Conservation (phyloP, 2,329 filamentous ascomycete species). For the Penicillium sumatraense region DNA sequence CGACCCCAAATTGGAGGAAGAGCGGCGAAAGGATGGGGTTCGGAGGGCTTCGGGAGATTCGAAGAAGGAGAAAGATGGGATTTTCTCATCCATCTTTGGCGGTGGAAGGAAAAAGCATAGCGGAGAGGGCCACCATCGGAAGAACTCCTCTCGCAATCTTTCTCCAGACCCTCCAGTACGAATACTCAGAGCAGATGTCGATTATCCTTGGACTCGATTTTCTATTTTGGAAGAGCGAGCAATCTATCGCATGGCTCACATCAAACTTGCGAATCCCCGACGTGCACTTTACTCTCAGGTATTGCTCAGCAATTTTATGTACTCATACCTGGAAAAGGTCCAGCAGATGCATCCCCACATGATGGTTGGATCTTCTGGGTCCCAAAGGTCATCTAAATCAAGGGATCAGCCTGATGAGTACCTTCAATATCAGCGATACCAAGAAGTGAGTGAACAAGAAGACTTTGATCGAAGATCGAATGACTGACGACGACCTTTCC, state of each 20-base stretch:
- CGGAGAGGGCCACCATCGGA: slow-evolving; percentile 74
- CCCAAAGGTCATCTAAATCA: slow-evolving; percentile 62
- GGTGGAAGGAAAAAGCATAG: slow-evolving; percentile 86
- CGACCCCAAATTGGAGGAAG: slow-evolving; percentile 69
- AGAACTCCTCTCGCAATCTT: slow-evolving; percentile 71
- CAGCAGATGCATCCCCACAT: slow-evolving; percentile 98
- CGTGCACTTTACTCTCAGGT: slow-evolving; percentile 93
- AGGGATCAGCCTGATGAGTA: slow-evolving; percentile 49
- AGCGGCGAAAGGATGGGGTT: slow-evolving; percentile 76
- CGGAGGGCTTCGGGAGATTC: slow-evolving; percentile 68
- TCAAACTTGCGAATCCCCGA: slow-evolving; percentile 96
- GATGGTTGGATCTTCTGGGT: slow-evolving; percentile 78
- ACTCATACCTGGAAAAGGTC: slow-evolving; percentile 96
- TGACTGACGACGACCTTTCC: slow-evolving; percentile 8
- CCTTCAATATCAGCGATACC: slow-evolving; percentile 51
- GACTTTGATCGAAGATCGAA: not conserved
- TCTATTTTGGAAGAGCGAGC: slow-evolving; percentile 93
- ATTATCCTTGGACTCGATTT: slow-evolving; percentile 96
- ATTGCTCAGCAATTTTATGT: slow-evolving; percentile 98
- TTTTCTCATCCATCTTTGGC: slow-evolving; percentile 94
- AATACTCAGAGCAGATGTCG: slow-evolving; percentile 79
- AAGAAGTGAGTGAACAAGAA: slow-evolving; percentile 43
- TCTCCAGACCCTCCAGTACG: slow-evolving; percentile 81
- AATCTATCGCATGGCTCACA: slow-evolving; percentile 98
- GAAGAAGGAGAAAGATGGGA: slow-evolving; percentile 89